Evolutionary conservation across 768 basidiomycete species (phyloP), one percentile per base, ranked within the genome.

Genomic region (Suillus decipiens): DNA sequence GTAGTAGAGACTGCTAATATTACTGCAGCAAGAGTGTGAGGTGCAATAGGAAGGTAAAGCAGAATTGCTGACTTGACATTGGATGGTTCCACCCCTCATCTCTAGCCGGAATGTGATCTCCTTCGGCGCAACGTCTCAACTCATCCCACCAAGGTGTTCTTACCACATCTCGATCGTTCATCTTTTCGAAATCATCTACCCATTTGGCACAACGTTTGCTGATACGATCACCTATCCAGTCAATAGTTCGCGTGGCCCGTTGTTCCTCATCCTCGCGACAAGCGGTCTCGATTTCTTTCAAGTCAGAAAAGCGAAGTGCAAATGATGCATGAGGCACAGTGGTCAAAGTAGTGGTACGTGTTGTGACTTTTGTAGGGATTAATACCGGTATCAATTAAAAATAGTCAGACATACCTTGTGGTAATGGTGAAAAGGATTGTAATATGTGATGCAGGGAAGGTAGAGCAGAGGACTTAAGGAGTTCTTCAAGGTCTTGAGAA

Each of bases 101-200:
- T 70, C 81, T 87, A 39, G 84, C 85, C 11, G 93, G 93, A 11
- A 88, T 79, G 73, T 85, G 81, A 70, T 94, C 91, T 0, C 90
- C 91, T 71, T 94, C 89, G 1, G 83, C 81, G 73, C 93, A 95
- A 12, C 86, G 81, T 68, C 82, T 80, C 43, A 95, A 80, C 71
- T 95, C 93, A 66, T 92, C 89, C 93, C 93, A 95, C 93, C 93
- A 95, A 1, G 92, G 92, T 11, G 90, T 86, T 57, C 84, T 78
- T 50, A 77, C 61, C 1, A 68, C 55, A 47, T 82, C 77, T 42
- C 73, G 76, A 51, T 81, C 79, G 12, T 77, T 77, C 3, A 75
- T 63, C 36, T 75, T 79, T 63, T 90, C 86, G 50, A 87, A 70
- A 69, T 90, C 86, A 47, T 87, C 85, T 36, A 91, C 81, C 93